Evolutionary conservation across 306 rosid genomes (phyloP).

Genomic region (Luffa acutangula): DNA sequence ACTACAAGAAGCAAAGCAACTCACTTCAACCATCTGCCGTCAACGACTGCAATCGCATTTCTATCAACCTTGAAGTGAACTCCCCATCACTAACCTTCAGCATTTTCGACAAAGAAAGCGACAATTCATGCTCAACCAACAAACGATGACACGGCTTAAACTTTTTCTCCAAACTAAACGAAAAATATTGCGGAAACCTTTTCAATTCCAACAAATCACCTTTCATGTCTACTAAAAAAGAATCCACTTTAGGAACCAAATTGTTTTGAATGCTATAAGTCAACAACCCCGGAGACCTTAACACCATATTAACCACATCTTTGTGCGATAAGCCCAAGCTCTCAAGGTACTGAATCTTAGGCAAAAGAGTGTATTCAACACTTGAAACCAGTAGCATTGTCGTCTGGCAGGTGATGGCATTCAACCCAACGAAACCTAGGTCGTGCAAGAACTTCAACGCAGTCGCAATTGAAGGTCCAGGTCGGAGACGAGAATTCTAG

Average conservation of each 20-base stretch:
- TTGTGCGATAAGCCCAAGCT: constrained; percentile 31
- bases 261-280: constrained; percentile 48
- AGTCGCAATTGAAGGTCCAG: constrained; percentile 39
- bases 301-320: constrained; percentile 49
- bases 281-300: constrained; percentile 70
- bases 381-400: constrained; percentile 32
- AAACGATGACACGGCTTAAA: constrained; percentile 44
- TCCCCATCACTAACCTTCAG: constrained; percentile 60
- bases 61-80: constrained; percentile 38
- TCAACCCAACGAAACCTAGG: constrained; percentile 28
- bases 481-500: constrained; percentile 48
- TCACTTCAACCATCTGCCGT: constrained; percentile 10
- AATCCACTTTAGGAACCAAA: constrained; percentile 44
- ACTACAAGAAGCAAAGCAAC: constrained; percentile 9
- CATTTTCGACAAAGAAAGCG: constrained; percentile 48
- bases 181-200: constrained; percentile 67
- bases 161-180: constrained; percentile 69
- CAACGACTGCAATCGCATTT: constrained; percentile 27
- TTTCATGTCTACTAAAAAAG: constrained; percentile 51
- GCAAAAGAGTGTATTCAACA: constrained; percentile 31
- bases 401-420: constrained; percentile 28
- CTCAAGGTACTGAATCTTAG: constrained; percentile 31
- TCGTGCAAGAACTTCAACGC: constrained; percentile 22
- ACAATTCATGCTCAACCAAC: constrained; percentile 30
- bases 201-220: constrained; percentile 46